A percentile compares a stretch with the other conserved stretches of the same genome.
phyloP scores from a whole-genome alignment of 345 rosid species.

The Rhodamnia rubescens region DNA sequence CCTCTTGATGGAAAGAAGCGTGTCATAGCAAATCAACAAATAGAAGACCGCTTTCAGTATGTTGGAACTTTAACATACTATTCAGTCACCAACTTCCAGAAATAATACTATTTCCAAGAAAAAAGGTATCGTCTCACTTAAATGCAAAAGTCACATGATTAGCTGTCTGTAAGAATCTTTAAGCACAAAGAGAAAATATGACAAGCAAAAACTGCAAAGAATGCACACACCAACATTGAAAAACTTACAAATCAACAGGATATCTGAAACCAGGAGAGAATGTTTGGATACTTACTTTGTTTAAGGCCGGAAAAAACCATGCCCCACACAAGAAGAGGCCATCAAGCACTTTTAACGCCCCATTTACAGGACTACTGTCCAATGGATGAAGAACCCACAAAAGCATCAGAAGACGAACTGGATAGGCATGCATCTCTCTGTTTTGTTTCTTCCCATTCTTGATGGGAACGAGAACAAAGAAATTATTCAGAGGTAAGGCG shows the following conservation, averaged over 20 bases:
- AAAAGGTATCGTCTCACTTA: background rate
- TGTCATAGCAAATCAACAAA: background rate
- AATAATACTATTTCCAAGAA: background rate
- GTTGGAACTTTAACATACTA: background rate
- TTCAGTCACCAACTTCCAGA: background rate
- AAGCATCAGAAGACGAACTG: constrained; percentile 1
- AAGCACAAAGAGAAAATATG: background rate
- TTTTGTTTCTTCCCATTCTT: background rate
- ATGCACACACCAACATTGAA: background rate
- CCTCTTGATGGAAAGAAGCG: background rate
- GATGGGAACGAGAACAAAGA: background rate
- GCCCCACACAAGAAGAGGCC: constrained; percentile 3
- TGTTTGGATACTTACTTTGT: constrained; percentile 11
- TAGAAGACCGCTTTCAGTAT: background rate
- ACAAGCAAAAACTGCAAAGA: background rate
- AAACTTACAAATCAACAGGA: background rate
- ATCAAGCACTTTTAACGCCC: constrained; percentile 9
- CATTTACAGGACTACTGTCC: constrained; percentile 3
- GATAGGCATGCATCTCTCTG: background rate
- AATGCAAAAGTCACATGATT: background rate
- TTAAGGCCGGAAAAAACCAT: background rate
- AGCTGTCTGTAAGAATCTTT: background rate
- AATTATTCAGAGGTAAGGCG: constrained; percentile 47
- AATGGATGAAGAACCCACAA: constrained; percentile 3
- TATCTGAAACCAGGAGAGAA: background rate